Conservation (phyloP, 768 basidiomycete species). For the Galerina sulciceps region DNA sequence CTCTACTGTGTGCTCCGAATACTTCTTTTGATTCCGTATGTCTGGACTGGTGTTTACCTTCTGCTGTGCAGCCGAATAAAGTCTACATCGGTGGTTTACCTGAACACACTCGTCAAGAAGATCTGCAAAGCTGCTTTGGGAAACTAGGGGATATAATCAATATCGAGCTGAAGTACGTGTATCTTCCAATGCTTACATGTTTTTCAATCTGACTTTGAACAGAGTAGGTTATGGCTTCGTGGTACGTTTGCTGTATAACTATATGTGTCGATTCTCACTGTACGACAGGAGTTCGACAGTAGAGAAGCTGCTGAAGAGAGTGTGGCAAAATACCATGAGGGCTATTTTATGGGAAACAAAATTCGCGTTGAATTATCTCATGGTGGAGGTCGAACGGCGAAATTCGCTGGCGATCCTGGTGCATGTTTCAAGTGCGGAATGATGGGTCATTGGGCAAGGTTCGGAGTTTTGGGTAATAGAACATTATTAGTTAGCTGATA, state of each 20-base stretch:
- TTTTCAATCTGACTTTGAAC: conserved; percentile 17
- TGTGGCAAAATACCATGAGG: conserved; percentile 87
- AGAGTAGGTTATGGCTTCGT: conserved; percentile 92
- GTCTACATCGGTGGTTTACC: conserved; percentile 91
- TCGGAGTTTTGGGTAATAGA: conserved; percentile 17
- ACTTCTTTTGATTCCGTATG: conserved; percentile 55
- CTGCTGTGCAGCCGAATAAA: conserved; percentile 86
- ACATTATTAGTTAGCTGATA: conserved; percentile 1
- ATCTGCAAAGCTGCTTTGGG: conserved; percentile 84
- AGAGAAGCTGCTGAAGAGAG: conserved; percentile 85
- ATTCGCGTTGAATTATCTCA: conserved; percentile 88
- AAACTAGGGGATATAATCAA: conserved; percentile 78
- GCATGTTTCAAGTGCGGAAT: conserved; percentile 89
- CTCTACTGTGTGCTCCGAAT: conserved; percentile 46
- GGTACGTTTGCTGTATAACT: conserved; percentile 49
- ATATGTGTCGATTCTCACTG: neutral
- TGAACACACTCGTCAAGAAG: conserved; percentile 84
- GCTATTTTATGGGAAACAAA: conserved; percentile 91
- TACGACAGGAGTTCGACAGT: conserved; percentile 76
- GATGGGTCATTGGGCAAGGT: conserved; percentile 91
- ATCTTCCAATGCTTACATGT: conserved; percentile 11
- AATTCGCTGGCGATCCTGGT: conserved; percentile 83
- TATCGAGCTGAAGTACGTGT: conserved; percentile 82
- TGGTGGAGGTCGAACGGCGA: conserved; percentile 80
- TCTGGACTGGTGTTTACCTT: conserved; percentile 72